phyloP scores from a whole-genome alignment of 164 flowering plant genomes.

The Warburgia ugandensis region DNA sequence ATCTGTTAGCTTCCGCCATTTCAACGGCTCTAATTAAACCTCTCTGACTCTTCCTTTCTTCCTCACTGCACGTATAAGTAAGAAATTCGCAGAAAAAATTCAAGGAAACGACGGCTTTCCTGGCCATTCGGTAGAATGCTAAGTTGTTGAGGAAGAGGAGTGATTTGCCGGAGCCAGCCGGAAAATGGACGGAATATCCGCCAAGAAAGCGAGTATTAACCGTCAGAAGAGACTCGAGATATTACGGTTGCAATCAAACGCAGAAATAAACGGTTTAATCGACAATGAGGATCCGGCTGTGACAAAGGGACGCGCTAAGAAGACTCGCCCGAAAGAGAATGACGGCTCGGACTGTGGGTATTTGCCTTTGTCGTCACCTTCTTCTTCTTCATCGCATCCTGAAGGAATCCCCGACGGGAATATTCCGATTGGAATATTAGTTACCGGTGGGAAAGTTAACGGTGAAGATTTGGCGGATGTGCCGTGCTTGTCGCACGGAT shows the following conservation, averaged over 20 bases:
- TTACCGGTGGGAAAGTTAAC: constrained; percentile 5
- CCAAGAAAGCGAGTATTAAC: constrained; percentile 8
- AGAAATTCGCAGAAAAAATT: too few species aligned
- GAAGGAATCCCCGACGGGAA: background rate
- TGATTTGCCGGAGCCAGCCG: background rate
- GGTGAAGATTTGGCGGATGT: background rate
- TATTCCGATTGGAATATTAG: background rate
- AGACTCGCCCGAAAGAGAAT: too few species aligned
- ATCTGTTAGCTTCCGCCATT: background rate
- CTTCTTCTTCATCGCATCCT: constrained; percentile 6
- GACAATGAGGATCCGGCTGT: background rate
- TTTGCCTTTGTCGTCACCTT: background rate
- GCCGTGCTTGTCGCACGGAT: constrained; percentile 28
- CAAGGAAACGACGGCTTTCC: too few species aligned
- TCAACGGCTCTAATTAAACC: constrained; percentile 3
- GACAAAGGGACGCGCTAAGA: background rate
- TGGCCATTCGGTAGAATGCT: background rate
- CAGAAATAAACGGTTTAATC: background rate
- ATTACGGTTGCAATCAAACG: constrained; percentile 18
- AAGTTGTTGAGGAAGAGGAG: background rate
- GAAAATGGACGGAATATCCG: background rate
- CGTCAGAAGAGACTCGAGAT: constrained; percentile 29
- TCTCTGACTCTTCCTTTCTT: background rate
- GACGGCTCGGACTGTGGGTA: background rate
- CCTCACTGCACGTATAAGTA: too few species aligned